Conservation (phyloP, 2,329 filamentous ascomycete genomes). For the Aspergillus fructus region DNA sequence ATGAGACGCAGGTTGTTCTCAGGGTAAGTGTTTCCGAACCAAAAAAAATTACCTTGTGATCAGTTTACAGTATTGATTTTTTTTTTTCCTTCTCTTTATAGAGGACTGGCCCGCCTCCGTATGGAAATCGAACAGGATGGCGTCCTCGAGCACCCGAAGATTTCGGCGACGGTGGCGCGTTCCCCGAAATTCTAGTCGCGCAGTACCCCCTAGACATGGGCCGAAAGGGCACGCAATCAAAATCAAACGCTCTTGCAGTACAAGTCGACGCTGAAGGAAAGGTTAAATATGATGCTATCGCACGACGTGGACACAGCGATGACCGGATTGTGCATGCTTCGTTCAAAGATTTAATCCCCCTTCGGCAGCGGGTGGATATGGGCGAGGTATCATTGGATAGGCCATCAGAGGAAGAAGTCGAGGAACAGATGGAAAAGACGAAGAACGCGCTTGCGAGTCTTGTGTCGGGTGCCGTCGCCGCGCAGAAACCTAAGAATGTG, state of each 20-base stretch:
- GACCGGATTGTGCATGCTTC: conserved; percentile 86
- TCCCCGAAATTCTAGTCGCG: conserved; percentile 88
- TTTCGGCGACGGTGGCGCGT: conserved; percentile 93
- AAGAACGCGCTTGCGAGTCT: conserved; percentile 80
- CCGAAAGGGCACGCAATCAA: conserved; percentile 65
- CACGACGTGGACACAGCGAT: conserved; percentile 80
- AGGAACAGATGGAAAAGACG: conserved; percentile 81
- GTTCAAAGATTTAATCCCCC: conserved; percentile 94
- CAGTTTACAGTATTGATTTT: conserved; percentile 12
- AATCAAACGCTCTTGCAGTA: conserved; percentile 85
- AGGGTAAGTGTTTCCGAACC: conserved; percentile 52
- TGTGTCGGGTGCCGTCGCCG: conserved; percentile 79
- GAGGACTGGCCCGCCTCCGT: conserved; percentile 80
- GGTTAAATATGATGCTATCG: conserved; percentile 95
- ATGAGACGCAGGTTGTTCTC: conserved; percentile 81
- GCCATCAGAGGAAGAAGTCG: conserved; percentile 80
- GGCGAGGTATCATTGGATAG: conserved; percentile 86
- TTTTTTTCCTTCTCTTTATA: conserved; percentile 30
- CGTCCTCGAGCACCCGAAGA: conserved; percentile 84
- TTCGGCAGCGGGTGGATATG: conserved; percentile 87
- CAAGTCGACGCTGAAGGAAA: conserved; percentile 90
- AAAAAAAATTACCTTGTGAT: neutral
- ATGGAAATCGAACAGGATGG: conserved; percentile 86
- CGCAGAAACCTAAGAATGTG: conserved; percentile 95
- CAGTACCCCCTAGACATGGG: conserved; percentile 98